A percentile compares a stretch with the other conserved stretches of the same genome.
These are phyloP conservation scores for Pseudocercospora cruenta DNA, from an alignment of 2,329 filamentous ascomycete species.

Conservation along the genomic window DNA sequence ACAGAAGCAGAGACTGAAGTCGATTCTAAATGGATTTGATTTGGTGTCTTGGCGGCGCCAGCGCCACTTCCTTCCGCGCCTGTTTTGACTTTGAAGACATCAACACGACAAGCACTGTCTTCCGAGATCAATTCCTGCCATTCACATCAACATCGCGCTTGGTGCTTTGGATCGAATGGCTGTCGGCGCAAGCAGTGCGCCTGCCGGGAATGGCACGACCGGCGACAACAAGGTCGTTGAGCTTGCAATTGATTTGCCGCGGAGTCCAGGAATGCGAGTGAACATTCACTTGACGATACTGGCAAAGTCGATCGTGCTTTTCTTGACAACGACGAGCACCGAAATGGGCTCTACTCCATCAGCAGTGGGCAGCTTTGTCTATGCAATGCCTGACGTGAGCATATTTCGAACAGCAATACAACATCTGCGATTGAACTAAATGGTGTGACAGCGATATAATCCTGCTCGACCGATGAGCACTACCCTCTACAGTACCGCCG, in stretches of 20 bases:
- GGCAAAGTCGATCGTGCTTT: conserved; percentile 57
- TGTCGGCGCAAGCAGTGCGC: conserved; percentile 9
- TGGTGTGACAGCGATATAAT: conserved; percentile 42
- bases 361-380: conserved; percentile 84
- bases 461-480: conserved; percentile 71
- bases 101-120: not conserved
- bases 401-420: not conserved
- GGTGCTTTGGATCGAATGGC: conserved; percentile 27
- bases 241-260: conserved; percentile 61
- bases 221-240: conserved; percentile 51
- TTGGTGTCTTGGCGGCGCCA: not conserved
- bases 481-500: conserved; percentile 73
- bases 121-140: not conserved
- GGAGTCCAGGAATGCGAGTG: conserved; percentile 59
- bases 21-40: not conserved
- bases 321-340: conserved; percentile 58
- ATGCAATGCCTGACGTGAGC: conserved; percentile 84
- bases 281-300: conserved; percentile 62
- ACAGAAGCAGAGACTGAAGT: not conserved
- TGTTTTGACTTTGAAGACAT: not conserved
- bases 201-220: conserved; percentile 35
- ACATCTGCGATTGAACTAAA: not conserved
- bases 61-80: not conserved
- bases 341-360: conserved; percentile 47
- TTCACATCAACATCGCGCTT: not conserved